Conservation (phyloP, 164 flowering plant species). For the Piper betle region DNA sequence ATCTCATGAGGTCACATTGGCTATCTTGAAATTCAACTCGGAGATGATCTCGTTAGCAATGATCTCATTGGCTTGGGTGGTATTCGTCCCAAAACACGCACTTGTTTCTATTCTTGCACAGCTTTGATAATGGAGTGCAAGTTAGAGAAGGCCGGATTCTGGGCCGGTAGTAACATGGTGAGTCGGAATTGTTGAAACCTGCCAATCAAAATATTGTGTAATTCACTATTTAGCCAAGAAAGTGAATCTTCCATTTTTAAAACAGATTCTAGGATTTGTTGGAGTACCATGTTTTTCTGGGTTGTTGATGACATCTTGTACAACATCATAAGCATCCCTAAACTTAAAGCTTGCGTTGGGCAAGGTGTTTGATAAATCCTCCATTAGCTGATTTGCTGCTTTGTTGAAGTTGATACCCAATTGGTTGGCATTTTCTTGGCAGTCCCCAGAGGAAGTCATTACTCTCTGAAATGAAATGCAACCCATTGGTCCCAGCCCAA, state of each 20-base stretch:
- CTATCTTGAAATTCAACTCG: constrained; percentile 36
- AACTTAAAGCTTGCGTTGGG: constrained; percentile 55
- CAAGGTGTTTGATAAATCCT: constrained; percentile 27
- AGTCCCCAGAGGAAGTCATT: constrained; percentile 43
- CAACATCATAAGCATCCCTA: constrained; percentile 87
- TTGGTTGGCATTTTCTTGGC: constrained; percentile 59
- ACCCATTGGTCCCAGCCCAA: constrained; percentile 97
- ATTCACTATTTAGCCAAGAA: background rate
- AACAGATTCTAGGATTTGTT: background rate
- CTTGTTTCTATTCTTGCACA: constrained; percentile 76
- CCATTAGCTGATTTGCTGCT: constrained; percentile 33
- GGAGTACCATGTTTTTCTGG: constrained; percentile 59
- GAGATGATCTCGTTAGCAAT: constrained; percentile 65
- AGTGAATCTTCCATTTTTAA: too few relatives aligned
- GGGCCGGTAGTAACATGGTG: constrained; percentile 84
- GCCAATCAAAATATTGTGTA: too few relatives aligned
- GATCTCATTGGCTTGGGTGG: constrained; percentile 82
- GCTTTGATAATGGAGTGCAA: constrained; percentile 59
- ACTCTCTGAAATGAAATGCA: constrained; percentile 92
- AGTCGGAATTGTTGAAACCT: constrained; percentile 66
- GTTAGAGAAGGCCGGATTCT: constrained; percentile 69
- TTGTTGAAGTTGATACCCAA: constrained; percentile 60
- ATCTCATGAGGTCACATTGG: constrained; percentile 12
- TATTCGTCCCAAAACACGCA: constrained; percentile 98
- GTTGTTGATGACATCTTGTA: constrained; percentile 52